Percentiles rank a stretch among this genome's conserved stretches.
Conservation (phyloP, 495 filamentous ascomycete species). For the Trichoderma erinaceum region DNA sequence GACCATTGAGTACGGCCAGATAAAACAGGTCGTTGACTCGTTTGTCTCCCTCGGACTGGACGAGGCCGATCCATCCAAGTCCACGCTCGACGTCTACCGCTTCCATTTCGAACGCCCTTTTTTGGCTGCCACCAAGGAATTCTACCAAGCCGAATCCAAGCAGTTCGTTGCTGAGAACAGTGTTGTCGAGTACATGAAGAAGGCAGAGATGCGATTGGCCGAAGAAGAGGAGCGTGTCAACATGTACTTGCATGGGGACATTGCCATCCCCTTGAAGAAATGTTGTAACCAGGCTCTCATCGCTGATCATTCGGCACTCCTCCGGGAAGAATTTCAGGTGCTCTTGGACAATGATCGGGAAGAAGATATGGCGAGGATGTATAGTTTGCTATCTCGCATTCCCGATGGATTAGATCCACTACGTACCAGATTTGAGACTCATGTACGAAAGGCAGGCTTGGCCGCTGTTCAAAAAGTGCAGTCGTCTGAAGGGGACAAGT, state of each 20-base stretch:
- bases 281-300: constrained; percentile 86
- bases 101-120: constrained; percentile 89
- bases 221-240: constrained; percentile 94
- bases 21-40: constrained; percentile 94
- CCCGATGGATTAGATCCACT: constrained; percentile 89
- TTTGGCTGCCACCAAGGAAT: constrained; percentile 72
- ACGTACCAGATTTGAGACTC: constrained; percentile 79
- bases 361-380: constrained; percentile 95
- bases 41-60: constrained; percentile 95
- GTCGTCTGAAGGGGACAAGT: constrained; percentile 75
- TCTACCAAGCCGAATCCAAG: constrained; percentile 89
- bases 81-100: constrained; percentile 90
- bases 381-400: constrained; percentile 82
- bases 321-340: constrained; percentile 93
- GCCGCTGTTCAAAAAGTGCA: constrained; percentile 80
- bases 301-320: constrained; percentile 70
- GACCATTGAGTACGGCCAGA: constrained; percentile 93
- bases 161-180: constrained; percentile 95
- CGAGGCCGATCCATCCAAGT: constrained; percentile 85
- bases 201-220: constrained; percentile 83
- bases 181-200: constrained; percentile 99
- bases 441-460: constrained; percentile 83
- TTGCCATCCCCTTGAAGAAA: constrained; percentile 74
- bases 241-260: constrained; percentile 87
- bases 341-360: constrained; percentile 93